Evolutionary conservation across 441 rosid genomes (phyloP).

Genomic region (Syzygium syzygioides): DNA sequence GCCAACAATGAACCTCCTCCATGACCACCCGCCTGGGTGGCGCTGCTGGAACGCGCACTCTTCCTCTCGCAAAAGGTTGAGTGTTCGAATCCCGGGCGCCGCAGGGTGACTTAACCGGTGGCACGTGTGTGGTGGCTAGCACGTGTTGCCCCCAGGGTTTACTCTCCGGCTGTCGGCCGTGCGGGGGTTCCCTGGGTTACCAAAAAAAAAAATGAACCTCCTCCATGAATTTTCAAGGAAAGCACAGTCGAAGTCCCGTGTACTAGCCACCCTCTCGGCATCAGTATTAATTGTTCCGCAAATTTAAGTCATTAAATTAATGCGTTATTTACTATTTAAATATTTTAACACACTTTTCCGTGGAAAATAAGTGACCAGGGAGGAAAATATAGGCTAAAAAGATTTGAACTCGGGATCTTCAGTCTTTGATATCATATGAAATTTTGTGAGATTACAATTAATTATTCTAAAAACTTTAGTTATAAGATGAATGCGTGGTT

Average conservation of each 20-base stretch:
- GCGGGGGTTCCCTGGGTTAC: too few species aligned
- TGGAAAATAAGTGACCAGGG: fast-evolving
- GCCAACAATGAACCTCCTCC: too few species aligned
- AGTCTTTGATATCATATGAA: background rate
- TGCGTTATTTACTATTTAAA: background rate
- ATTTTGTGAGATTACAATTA: background rate
- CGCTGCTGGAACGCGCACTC: too few species aligned
- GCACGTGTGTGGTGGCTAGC: too few species aligned
- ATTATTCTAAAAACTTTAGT: too few species aligned
- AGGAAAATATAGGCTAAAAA: background rate
- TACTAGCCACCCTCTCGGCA: background rate
- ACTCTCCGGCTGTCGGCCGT: too few species aligned
- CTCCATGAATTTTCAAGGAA: background rate
- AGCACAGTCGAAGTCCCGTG: background rate
- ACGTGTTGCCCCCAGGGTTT: too few species aligned
- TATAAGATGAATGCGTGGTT: background rate
- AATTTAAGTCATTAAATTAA: background rate
- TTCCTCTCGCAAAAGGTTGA: too few species aligned
- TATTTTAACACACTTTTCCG: background rate
- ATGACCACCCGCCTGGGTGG: too few species aligned
- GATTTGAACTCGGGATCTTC: background rate
- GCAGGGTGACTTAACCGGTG: too few species aligned
- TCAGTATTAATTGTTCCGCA: fast-evolving
- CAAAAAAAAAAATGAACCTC: too few species aligned
- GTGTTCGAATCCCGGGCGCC: too few species aligned